Evolutionary conservation across 2,329 filamentous ascomycete species (phyloP).

Genomic region (Cryoendolithus antarcticus): DNA sequence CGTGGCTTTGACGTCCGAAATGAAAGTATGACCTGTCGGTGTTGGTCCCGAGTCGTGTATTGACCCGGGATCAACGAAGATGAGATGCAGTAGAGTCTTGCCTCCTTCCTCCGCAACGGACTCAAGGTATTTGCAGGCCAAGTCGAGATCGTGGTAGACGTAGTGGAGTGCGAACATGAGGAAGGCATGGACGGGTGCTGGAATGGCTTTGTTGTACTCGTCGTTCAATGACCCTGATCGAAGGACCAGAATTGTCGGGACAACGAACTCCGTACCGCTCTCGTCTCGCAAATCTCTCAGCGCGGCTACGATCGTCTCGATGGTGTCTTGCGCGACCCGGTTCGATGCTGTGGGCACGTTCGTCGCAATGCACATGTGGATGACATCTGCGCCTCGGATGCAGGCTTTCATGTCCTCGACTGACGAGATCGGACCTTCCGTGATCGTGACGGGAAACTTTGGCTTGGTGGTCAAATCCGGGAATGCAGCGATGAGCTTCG

Average conservation of each 20-base stretch:
- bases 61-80: constrained; percentile 10
- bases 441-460: constrained; percentile 6
- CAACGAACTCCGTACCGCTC: constrained; percentile 2
- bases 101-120: not conserved
- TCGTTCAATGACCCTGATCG: constrained; percentile 9
- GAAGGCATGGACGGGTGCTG: not conserved
- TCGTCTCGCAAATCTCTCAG: constrained; percentile 1
- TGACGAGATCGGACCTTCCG: constrained; percentile 8
- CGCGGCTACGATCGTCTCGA: constrained; percentile 4
- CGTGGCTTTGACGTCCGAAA: constrained; percentile 4
- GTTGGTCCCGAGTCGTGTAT: constrained; percentile 8
- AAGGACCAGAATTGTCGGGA: constrained; percentile 8
- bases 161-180: constrained; percentile 8
- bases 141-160: constrained; percentile 10
- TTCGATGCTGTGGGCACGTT: constrained; percentile 10
- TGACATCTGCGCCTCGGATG: constrained; percentile 8
- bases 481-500: constrained; percentile 11
- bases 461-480: constrained; percentile 9
- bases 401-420: constrained; percentile 7
- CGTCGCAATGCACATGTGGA: constrained; percentile 13
- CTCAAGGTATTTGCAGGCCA: constrained; percentile 6
- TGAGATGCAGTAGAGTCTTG: constrained; percentile 6
- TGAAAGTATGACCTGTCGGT: constrained; percentile 8
- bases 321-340: constrained; percentile 9
- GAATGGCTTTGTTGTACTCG: not conserved